These are phyloP conservation scores for Trypanosoma mega DNA, from an alignment of 208 protist genomes.

Conservation along the genomic window DNA sequence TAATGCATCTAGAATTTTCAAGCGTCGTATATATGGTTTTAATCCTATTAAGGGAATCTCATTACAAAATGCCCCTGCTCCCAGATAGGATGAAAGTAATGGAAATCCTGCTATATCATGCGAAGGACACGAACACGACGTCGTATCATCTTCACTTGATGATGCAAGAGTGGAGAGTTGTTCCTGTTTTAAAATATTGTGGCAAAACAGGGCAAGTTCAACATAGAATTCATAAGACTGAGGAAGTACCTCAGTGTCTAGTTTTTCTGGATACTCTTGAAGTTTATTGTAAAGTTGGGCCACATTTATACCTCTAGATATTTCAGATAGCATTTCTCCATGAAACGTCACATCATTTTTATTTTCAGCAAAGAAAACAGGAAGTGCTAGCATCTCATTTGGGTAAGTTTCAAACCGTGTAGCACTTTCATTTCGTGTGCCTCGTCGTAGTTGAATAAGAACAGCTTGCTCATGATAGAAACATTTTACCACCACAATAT, in stretches of 20 bases:
- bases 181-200: conserved; percentile 35
- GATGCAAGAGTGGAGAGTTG: neutral
- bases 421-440: conserved; percentile 36
- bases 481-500: conserved; percentile 67
- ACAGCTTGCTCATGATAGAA: conserved; percentile 55
- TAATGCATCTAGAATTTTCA: conserved; percentile 74
- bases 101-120: conserved; percentile 74
- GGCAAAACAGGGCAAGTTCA: conserved; percentile 74
- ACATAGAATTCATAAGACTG: conserved; percentile 78
- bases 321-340: conserved; percentile 37
- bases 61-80: conserved; percentile 49
- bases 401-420: conserved; percentile 56
- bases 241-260: conserved; percentile 25
- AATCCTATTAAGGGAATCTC: conserved; percentile 54
- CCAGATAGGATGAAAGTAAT: conserved; percentile 49
- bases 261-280: conserved; percentile 24
- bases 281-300: conserved; percentile 56
- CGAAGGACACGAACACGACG: conserved; percentile 29
- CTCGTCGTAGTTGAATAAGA: conserved; percentile 51
- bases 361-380: conserved; percentile 63
- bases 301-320: conserved; percentile 36
- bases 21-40: conserved; percentile 59
- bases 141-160: neutral
- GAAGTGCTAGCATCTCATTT: conserved; percentile 47
- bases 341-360: conserved; percentile 53